Conservation (phyloP, 208 protist species). For the Trichomonas gallinae region DNA sequence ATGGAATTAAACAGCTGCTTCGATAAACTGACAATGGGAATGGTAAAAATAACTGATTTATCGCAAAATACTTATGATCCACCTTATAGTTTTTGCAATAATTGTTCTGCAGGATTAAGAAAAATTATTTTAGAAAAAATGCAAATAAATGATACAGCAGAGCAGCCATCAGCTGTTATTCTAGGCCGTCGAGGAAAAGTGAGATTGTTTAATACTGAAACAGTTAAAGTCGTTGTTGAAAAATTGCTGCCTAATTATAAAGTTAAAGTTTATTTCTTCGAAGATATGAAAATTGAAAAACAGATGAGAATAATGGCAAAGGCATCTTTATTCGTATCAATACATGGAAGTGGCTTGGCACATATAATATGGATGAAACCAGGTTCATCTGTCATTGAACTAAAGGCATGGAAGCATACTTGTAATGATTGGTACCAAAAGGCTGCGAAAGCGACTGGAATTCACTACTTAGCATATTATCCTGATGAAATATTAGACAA, state of each 20-base stretch:
- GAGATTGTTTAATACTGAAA: neutral
- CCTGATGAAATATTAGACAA: neutral
- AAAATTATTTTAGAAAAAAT: neutral
- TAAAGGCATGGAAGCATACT: neutral
- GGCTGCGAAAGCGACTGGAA: neutral
- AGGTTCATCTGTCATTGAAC: neutral
- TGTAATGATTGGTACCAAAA: conserved; percentile 4
- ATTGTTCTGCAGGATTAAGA: neutral
- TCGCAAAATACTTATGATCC: neutral
- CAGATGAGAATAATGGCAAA: neutral
- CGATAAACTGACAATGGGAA: neutral
- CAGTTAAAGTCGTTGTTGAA: neutral
- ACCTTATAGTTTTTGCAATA: neutral
- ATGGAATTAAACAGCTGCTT: neutral
- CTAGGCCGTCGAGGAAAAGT: neutral
- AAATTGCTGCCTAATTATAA: neutral
- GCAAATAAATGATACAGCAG: neutral
- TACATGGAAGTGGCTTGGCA: neutral
- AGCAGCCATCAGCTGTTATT: neutral
- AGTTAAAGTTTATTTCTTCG: neutral
- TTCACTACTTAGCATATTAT: neutral
- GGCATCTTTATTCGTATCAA: neutral
- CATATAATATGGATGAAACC: neutral
- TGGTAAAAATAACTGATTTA: conserved; percentile 10
- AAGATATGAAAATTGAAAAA: neutral